Evolutionary conservation across 1,284 basidiomycete species (phyloP).

Genomic region (Volvariella volvacea): DNA sequence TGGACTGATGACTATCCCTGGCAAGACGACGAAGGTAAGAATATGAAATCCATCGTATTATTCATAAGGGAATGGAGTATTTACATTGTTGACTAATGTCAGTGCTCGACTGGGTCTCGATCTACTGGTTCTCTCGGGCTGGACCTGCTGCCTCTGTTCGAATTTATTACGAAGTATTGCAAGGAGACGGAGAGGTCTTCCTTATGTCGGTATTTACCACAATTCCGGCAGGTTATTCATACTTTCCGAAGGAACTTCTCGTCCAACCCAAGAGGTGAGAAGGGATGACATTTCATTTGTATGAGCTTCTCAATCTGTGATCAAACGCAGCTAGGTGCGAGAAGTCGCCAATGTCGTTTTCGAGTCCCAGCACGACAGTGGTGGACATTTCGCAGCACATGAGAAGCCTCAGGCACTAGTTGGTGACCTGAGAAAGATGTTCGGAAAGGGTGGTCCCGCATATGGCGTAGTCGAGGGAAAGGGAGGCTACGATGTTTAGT

Average conservation of each 20-base stretch:
- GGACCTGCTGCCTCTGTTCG: constrained; percentile 49
- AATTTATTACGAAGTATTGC: constrained; percentile 41
- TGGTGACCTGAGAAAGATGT: constrained; percentile 34
- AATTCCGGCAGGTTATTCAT: constrained; percentile 40
- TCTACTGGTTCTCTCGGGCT: constrained; percentile 51
- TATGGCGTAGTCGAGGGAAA: constrained; percentile 26
- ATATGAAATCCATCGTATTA: background rate
- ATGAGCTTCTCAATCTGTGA: background rate
- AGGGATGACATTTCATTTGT: constrained; percentile 21
- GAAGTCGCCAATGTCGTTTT: constrained; percentile 17
- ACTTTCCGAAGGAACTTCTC: constrained; percentile 40
- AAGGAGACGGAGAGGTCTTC: constrained; percentile 5
- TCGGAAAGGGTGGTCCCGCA: constrained; percentile 31
- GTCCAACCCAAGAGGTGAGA: constrained; percentile 26
- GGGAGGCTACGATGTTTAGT: constrained; percentile 26
- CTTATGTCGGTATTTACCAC: constrained; percentile 13
- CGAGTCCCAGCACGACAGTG: constrained; percentile 23
- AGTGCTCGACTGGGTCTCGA: constrained; percentile 55
- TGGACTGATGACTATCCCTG: constrained; percentile 48
- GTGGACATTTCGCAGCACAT: constrained; percentile 35
- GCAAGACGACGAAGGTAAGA: constrained; percentile 41
- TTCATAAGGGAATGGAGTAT: too few relatives aligned
- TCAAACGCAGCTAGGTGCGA: constrained; percentile 17
- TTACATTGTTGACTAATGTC: too few relatives aligned
- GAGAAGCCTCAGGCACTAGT: constrained; percentile 29